Evolutionary conservation across 2,329 filamentous ascomycete genomes (phyloP).

Genomic region (Fusarium sororula): DNA sequence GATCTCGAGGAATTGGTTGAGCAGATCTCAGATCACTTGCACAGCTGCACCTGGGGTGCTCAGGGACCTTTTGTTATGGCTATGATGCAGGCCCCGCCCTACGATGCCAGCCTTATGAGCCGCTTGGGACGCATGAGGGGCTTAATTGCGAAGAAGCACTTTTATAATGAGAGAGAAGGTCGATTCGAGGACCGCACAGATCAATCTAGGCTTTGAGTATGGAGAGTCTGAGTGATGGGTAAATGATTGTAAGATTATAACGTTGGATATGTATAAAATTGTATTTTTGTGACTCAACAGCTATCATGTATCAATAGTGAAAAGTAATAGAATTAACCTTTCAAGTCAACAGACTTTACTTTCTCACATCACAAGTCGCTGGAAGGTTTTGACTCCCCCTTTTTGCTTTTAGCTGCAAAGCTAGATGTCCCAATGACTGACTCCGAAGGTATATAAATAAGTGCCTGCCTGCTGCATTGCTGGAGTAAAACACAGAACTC

Average conservation of each 20-base stretch:
- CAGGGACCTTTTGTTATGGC: conserved; percentile 52
- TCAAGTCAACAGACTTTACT: neutral
- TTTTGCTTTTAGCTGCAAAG: neutral
- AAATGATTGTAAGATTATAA: neutral
- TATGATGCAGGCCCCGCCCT: conserved; percentile 50
- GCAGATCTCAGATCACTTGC: conserved; percentile 46
- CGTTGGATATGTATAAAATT: neutral
- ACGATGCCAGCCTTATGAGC: conserved; percentile 41
- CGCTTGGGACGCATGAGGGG: conserved; percentile 32
- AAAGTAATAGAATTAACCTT: neutral
- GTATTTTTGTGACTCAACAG: neutral
- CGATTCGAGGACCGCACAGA: neutral
- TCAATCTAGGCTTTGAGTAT: neutral
- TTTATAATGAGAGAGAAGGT: neutral
- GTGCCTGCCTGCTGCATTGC: neutral
- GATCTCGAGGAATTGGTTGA: conserved; percentile 38
- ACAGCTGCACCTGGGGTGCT: conserved; percentile 48
- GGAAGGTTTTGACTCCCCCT: neutral
- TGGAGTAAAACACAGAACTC: neutral
- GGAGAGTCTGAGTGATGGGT: neutral
- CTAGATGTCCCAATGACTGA: neutral
- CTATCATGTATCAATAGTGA: neutral
- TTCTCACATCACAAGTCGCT: neutral
- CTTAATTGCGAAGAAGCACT: conserved; percentile 9
- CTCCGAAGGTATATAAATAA: neutral